Evolutionary conservation across 2,329 filamentous ascomycete genomes (phyloP), one percentile per base, ranked within the genome.

Genomic region (Neonectria punicea): DNA sequence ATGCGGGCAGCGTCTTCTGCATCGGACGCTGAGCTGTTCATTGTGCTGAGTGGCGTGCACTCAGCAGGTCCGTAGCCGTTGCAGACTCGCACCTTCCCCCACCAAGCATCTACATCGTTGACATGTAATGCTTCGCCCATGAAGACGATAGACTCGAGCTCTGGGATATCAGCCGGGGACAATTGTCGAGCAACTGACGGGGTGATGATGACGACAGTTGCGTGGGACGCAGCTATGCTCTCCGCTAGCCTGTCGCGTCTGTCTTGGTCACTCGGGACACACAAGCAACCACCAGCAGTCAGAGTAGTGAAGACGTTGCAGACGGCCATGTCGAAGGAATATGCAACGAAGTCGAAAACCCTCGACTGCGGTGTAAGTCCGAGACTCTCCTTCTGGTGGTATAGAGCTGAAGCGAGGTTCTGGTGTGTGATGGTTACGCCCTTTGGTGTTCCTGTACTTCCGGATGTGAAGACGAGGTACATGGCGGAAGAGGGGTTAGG

Each of bases 241-340:
- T 43, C 39, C 11, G 39, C 39, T 11, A 20, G 2, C 39, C 39
- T 43, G 4, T 59, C 67, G 50, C 59, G 55, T n/a, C 79, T 75
- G 7, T 82, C 73, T 1, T 75, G 72, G 16, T 82, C 79, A 1
- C 75, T 78, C 0, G 80, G 78, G 1, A 83, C 72, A 28, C 80
- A 82, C 0, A 83, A 67, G 25, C 78, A 80, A 4, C 78, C 81
- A n/a, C 81, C 81, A 5, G 71, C 60, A n/a, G 76, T 67, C 1
- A 83, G 74, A 1, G 80, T 76, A 0, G 74, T 78, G 16, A 81
- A 75, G 44, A 80, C 76, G 46, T 80, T 77, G 30, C 72, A 70
- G 0, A 82, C 61, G 8, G 77, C 76, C 34, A 76, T 78, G 55
- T 82, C 81, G 14, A 82, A 83, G 5, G 75, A 78, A 65, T 82